Percentiles rank a stretch among this genome's conserved stretches.
Conservation (phyloP, 1,139 yeast species). For the Geotrichum restrictum region DNA sequence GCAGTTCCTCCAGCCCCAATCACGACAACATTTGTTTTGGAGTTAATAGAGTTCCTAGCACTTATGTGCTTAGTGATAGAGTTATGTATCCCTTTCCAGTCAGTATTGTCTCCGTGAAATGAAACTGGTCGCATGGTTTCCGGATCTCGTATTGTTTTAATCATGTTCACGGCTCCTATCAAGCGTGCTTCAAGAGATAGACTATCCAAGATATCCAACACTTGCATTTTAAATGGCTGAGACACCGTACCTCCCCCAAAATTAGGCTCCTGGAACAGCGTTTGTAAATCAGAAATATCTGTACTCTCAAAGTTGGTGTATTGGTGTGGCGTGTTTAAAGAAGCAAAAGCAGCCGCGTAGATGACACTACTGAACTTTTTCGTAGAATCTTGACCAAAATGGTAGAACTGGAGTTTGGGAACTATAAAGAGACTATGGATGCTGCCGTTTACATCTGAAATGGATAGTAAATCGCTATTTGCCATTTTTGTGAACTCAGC, state of each 20-base stretch:
- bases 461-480: slow-evolving; percentile 15
- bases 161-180: slow-evolving; percentile 84
- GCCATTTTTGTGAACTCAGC: slow-evolving; percentile 18
- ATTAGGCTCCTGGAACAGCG: slow-evolving; percentile 19
- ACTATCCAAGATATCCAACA: slow-evolving; percentile 18
- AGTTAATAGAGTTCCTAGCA: slow-evolving; percentile 20
- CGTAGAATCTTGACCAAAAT: slow-evolving; percentile 22
- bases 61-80: slow-evolving; percentile 18
- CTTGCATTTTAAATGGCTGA: slow-evolving; percentile 20
- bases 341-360: slow-evolving; percentile 18
- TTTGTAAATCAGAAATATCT: slow-evolving; percentile 11
- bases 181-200: slow-evolving; percentile 55
- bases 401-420: slow-evolving; percentile 24
- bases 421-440: slow-evolving; percentile 22
- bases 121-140: slow-evolving; percentile 37
- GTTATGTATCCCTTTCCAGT: slow-evolving; percentile 76
- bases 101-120: slow-evolving; percentile 78
- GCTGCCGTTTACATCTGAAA: slow-evolving; percentile 23
- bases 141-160: slow-evolving; percentile 49
- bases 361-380: slow-evolving; percentile 7
- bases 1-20: slow-evolving; percentile 92
- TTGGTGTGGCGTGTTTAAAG: slow-evolving; percentile 21
- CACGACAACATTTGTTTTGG: slow-evolving; percentile 42
- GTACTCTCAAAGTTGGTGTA: slow-evolving; percentile 11
- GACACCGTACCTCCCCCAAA: slow-evolving; percentile 25